These are phyloP conservation scores for Lanmaoa rubissima DNA, from an alignment of 768 basidiomycete species.

Conservation along the genomic window DNA sequence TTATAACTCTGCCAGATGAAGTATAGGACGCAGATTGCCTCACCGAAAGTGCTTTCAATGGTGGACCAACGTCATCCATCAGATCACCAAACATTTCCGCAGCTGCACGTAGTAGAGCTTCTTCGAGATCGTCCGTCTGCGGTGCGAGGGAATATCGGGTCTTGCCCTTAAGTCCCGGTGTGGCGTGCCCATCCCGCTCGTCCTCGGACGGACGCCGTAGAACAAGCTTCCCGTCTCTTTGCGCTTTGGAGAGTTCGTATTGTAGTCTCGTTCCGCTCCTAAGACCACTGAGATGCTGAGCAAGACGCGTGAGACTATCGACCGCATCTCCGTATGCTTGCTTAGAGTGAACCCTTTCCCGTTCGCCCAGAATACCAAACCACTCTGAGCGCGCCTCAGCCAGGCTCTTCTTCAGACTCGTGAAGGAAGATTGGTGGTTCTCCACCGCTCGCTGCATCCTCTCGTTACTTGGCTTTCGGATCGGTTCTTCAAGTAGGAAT, in stretches of 20 bases:
- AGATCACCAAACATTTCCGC: slow-evolving; percentile 76
- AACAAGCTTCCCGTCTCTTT: slow-evolving; percentile 43
- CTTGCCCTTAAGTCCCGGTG: slow-evolving; percentile 24
- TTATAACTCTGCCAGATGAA: slow-evolving; percentile 4
- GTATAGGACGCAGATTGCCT: slow-evolving; percentile 21
- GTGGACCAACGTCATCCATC: slow-evolving; percentile 76
- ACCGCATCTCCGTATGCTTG: slow-evolving; percentile 85
- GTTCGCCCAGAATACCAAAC: slow-evolving; percentile 35
- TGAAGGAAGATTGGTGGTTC: slow-evolving; percentile 87
- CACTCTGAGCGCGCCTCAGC: slow-evolving; percentile 88
- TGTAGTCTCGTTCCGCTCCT: slow-evolving; percentile 83
- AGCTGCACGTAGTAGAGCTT: slow-evolving; percentile 44
- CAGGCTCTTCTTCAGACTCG: slow-evolving; percentile 81
- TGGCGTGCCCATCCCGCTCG: slow-evolving; percentile 13
- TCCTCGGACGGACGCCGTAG: slow-evolving; percentile 22
- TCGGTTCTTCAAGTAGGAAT: slow-evolving; percentile 77
- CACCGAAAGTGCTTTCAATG: slow-evolving; percentile 72
- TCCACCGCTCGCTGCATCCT: slow-evolving; percentile 78
- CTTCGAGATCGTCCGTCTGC: slow-evolving; percentile 44
- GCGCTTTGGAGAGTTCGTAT: slow-evolving; percentile 72
- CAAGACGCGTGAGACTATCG: slow-evolving; percentile 81
- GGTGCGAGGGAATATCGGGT: slow-evolving; percentile 32
- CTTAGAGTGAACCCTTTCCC: slow-evolving; percentile 31
- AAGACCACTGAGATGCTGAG: slow-evolving; percentile 91
- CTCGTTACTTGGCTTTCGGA: slow-evolving; percentile 53